Evolutionary conservation across 2,329 filamentous ascomycete species (phyloP).

Genomic region (Neofusicoccum laricinum): DNA sequence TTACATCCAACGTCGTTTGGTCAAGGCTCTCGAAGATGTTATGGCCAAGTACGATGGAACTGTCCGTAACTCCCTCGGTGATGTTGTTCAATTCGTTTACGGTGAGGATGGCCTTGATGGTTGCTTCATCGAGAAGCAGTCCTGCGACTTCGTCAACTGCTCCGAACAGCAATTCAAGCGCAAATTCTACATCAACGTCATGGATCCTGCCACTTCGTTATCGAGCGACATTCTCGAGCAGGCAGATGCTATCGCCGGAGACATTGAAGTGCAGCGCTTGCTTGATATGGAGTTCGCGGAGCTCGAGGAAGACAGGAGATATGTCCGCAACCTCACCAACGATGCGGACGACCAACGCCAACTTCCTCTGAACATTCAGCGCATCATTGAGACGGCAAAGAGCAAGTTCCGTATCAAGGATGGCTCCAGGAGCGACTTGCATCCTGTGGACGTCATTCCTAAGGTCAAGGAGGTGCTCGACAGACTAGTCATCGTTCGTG

Average conservation of each 20-base stretch:
- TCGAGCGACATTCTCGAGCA: slow-evolving; percentile 75
- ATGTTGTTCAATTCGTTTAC: slow-evolving; percentile 96
- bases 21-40: slow-evolving; percentile 96
- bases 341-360: slow-evolving; percentile 81
- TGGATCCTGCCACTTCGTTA: slow-evolving; percentile 65
- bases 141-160: slow-evolving; percentile 79
- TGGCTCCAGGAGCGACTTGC: slow-evolving; percentile 80
- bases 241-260: slow-evolving; percentile 79
- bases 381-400: slow-evolving; percentile 87
- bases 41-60: slow-evolving; percentile 98
- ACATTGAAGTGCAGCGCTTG: slow-evolving; percentile 80
- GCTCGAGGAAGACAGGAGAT: slow-evolving; percentile 69
- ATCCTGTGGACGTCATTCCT: slow-evolving; percentile 82
- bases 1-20: slow-evolving; percentile 96
- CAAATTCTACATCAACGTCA: slow-evolving; percentile 82
- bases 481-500: slow-evolving; percentile 80
- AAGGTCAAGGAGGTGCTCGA: slow-evolving; percentile 72
- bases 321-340: slow-evolving; percentile 67
- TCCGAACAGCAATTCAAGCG: slow-evolving; percentile 74
- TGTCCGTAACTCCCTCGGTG: slow-evolving; percentile 92
- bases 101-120: slow-evolving; percentile 96
- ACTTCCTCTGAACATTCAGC: slow-evolving; percentile 84
- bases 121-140: slow-evolving; percentile 88
- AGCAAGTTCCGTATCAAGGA: slow-evolving; percentile 89
- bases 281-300: slow-evolving; percentile 87